A percentile compares a stretch with the other conserved stretches of the same genome.
Evolutionary conservation across 2,329 filamentous ascomycete genomes (phyloP).

Genomic region (Epichloe baconii): DNA sequence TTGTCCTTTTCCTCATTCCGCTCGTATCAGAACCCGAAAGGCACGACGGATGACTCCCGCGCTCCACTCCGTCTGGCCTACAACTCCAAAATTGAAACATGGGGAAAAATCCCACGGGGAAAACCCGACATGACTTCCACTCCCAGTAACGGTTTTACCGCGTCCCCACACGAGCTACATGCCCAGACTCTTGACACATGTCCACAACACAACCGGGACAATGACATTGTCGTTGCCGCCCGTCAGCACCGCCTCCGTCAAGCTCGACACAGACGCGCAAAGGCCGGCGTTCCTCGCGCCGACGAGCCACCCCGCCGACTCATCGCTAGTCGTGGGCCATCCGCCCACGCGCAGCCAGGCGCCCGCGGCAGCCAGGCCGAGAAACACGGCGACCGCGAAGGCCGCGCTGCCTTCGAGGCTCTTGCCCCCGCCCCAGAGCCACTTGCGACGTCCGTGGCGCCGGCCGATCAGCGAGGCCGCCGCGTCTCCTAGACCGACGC

Average conservation of each 20-base stretch:
- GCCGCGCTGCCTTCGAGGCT: slow-evolving; percentile 78
- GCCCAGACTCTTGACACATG: slow-evolving; percentile 68
- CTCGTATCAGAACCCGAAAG: too few relatives aligned
- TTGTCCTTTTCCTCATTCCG: too few relatives aligned
- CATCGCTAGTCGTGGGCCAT: slow-evolving; percentile 44
- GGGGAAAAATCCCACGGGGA: too few relatives aligned
- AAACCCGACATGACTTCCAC: too few relatives aligned
- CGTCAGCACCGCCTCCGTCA: slow-evolving; percentile 90
- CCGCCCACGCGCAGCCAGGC: slow-evolving; percentile 65
- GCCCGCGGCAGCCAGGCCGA: slow-evolving; percentile 57
- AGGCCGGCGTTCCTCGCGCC: slow-evolving; percentile 52
- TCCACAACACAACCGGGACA: slow-evolving; percentile 85
- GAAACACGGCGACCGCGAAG: slow-evolving; percentile 67
- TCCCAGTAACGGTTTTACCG: too few relatives aligned
- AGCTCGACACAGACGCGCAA: slow-evolving; percentile 68
- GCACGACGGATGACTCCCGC: too few relatives aligned
- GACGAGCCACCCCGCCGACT: slow-evolving; percentile 23
- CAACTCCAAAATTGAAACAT: too few relatives aligned
- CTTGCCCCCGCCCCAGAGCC: slow-evolving; percentile 95
- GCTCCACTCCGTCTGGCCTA: too few relatives aligned
- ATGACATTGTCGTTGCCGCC: slow-evolving; percentile 98
- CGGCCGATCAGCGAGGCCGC: slow-evolving; percentile 83
- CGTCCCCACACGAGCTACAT: slow-evolving; percentile 24
- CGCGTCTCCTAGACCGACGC: slow-evolving; percentile 89
- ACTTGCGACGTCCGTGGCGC: slow-evolving; percentile 75